These are phyloP conservation scores for Trichoderma atrobrunneum DNA, from an alignment of 2,329 filamentous ascomycete genomes.

Conservation along the genomic window DNA sequence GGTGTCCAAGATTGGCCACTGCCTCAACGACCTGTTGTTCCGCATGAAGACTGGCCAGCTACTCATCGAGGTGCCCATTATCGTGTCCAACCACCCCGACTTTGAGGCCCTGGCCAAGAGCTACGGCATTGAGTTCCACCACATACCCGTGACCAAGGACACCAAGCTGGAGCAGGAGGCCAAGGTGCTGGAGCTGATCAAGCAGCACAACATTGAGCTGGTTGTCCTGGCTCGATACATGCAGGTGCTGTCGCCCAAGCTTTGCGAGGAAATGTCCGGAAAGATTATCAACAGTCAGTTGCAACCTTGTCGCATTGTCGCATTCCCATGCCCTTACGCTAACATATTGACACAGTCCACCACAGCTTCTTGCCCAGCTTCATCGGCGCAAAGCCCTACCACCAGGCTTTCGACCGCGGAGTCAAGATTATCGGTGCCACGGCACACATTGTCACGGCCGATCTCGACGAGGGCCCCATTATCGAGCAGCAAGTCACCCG, in stretches of 20 bases:
- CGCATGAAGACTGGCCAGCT: slow-evolving; percentile 72
- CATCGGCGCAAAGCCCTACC: slow-evolving; percentile 86
- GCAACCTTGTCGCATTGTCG: neutral
- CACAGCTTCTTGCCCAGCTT: slow-evolving; percentile 83
- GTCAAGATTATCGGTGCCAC: slow-evolving; percentile 88
- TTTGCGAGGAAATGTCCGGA: slow-evolving; percentile 77
- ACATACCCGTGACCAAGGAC: slow-evolving; percentile 75
- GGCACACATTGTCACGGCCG: slow-evolving; percentile 81
- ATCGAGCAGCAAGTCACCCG: slow-evolving; percentile 80
- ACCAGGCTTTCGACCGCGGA: slow-evolving; percentile 80
- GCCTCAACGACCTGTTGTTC: slow-evolving; percentile 80
- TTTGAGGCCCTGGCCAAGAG: slow-evolving; percentile 65
- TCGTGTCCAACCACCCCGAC: slow-evolving; percentile 80
- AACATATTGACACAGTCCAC: slow-evolving; percentile 54
- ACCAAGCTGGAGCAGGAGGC: slow-evolving; percentile 73
- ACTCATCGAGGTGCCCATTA: slow-evolving; percentile 63
- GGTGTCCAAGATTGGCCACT: slow-evolving; percentile 87
- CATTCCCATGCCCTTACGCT: neutral
- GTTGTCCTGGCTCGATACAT: slow-evolving; percentile 83
- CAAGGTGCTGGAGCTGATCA: slow-evolving; percentile 67
- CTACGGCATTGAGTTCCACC: slow-evolving; percentile 76
- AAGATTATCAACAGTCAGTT: slow-evolving; percentile 70
- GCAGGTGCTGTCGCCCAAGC: slow-evolving; percentile 73
- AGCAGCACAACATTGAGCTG: slow-evolving; percentile 68
- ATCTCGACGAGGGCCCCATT: slow-evolving; percentile 82